Base-by-base conservation (phyloP, 148 eudicot genomes). In the Vaccinium darrowii region DNA sequence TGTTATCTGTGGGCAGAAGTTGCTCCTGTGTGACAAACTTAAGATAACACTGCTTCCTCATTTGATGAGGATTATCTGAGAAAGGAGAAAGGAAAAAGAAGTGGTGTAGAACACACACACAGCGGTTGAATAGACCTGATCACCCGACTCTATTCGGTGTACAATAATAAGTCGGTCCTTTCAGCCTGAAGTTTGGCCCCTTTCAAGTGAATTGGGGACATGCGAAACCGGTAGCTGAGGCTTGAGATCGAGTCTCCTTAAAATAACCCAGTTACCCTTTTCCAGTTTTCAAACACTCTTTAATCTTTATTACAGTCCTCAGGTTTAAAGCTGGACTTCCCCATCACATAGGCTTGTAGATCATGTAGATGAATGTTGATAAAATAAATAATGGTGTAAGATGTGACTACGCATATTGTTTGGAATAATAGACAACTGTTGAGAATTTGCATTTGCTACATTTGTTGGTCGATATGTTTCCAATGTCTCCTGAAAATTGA, bases 181-280 rank as follows among this genome's bases (percentile, higher is more conserved):
- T 72, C 21, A 13, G 36, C 76, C 36, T 18, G 21, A 72, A 72
- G 13, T 72, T 25, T 69, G 39, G 15, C 27, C 39, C 25, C 74
- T 69, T 69, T 69, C 16, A 69, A 69, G 43, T 27, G 74, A 25
- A 12, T 69, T 3, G 39, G 74, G 74, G 39, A 69, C 74, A 74
- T 49, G 4, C 69, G 21, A 1, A 21, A 62, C 47, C 4, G 43
- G 30, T 85, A 81, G 49, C 82, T 65, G 85, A 58, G 56, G 33
- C 82, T 51, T 80, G 88, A 62, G 84, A 60, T 86, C 82, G 79
- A 86, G 81, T 36, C 19, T 15, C 78, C 78, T 76, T 18, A 36
- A 36, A 36, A 36, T 36, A 36, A 36, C 39, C 39, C 39, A 36
- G 39, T 36, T 36, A 15, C 58, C 58, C 18, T 56, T 56, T 56